These are phyloP conservation scores for Kuraishia cidri DNA, from an alignment of 805 yeast genomes.

Conservation along the genomic window DNA sequence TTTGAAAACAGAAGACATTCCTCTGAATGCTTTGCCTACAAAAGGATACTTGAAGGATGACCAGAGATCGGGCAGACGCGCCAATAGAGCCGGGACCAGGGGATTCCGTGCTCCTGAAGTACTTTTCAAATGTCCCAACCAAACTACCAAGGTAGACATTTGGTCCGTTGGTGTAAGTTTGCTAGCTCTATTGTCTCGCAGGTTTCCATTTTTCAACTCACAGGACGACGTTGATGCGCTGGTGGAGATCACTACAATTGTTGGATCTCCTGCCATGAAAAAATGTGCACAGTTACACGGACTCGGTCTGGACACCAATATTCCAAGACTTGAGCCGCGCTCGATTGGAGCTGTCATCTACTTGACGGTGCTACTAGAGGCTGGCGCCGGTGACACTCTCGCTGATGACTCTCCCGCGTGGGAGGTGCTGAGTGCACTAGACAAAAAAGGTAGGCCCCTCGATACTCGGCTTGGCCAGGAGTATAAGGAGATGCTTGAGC, in stretches of 20 bases:
- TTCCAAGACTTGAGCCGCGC: constrained; percentile 37
- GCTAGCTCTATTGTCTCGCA: constrained; percentile 63
- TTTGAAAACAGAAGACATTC: constrained; percentile 16
- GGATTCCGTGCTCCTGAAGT: constrained; percentile 96
- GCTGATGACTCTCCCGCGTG: constrained; percentile 67
- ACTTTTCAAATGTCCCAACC: constrained; percentile 76
- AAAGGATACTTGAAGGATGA: constrained; percentile 84
- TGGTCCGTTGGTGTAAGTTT: constrained; percentile 93
- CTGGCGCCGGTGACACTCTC: constrained; percentile 43
- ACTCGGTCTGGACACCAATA: constrained; percentile 65
- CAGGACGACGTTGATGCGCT: constrained; percentile 90
- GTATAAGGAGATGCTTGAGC: constrained; percentile 37
- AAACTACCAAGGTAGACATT: constrained; percentile 72
- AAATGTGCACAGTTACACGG: constrained; percentile 84
- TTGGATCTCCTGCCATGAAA: constrained; percentile 67
- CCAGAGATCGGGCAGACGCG: constrained; percentile 80
- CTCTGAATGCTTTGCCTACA: constrained; percentile 22
- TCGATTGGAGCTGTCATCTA: constrained; percentile 31
- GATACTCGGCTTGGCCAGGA: constrained; percentile 25
- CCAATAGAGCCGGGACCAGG: constrained; percentile 94
- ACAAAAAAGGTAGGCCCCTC: constrained; percentile 27
- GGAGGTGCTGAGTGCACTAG: constrained; percentile 48
- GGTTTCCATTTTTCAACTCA: constrained; percentile 92
- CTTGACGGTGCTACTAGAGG: constrained; percentile 33
- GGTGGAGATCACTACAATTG: constrained; percentile 72